A percentile compares a stretch with the other conserved stretches of the same genome.
phyloP scores from a whole-genome alignment of 257 asterid genomes.

The Solanum dulcamara region DNA sequence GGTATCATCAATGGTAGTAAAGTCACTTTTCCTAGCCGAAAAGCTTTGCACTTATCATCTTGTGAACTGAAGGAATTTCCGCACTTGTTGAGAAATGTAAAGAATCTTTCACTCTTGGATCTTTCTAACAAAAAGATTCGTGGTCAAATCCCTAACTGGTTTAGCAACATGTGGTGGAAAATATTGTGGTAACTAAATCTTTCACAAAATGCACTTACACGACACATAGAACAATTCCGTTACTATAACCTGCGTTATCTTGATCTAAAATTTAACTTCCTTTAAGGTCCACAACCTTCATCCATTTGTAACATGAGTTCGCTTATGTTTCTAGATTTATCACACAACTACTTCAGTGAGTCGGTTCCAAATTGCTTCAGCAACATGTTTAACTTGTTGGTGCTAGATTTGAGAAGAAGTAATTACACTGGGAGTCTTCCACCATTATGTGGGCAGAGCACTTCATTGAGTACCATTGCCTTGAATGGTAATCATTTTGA shows the following conservation, averaged over 20 bases:
- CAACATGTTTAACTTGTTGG: neutral
- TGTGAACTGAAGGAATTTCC: too few species aligned
- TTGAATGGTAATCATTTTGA: neutral
- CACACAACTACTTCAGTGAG: neutral
- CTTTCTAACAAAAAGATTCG: too few species aligned
- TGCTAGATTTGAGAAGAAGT: neutral
- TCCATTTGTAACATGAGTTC: neutral
- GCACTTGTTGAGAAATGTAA: neutral
- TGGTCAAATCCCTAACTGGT: too few species aligned
- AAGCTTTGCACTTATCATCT: rapidly evolving
- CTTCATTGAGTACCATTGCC: neutral
- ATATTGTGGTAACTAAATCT: neutral
- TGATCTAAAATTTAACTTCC: neutral
- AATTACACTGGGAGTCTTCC: too few species aligned
- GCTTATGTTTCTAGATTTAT: neutral
- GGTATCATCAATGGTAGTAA: too few species aligned
- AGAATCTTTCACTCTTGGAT: rapidly evolving
- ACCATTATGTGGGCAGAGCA: too few species aligned
- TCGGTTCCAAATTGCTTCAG: neutral
- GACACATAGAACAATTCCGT: neutral
- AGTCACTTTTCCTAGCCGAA: neutral
- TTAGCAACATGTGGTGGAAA: neutral
- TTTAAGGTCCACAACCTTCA: neutral
- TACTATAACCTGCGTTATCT: neutral
- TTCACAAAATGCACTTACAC: neutral